Conservation (phyloP, 2,329 filamentous ascomycete genomes). For the Paecilomyces sp. region DNA sequence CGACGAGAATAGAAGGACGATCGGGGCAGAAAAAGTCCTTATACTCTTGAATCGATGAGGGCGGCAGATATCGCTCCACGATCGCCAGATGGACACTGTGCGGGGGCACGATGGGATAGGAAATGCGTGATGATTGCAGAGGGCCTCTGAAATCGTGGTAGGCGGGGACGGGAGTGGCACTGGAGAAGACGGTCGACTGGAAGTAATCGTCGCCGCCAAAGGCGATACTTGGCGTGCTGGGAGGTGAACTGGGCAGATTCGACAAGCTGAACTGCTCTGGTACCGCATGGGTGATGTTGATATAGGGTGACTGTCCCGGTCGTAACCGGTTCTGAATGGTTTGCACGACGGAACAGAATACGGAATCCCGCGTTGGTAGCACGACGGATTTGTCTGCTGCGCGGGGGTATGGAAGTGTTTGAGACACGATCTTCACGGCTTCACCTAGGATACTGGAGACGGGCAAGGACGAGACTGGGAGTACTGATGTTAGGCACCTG, state of each 20-base stretch:
- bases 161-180: conserved; percentile 52
- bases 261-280: conserved; percentile 55
- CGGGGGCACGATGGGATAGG: conserved; percentile 53
- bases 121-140: conserved; percentile 39
- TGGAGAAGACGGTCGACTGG: conserved; percentile 54
- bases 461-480: conserved; percentile 29
- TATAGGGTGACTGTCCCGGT: conserved; percentile 48
- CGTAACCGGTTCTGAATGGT: conserved; percentile 48
- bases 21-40: conserved; percentile 49
- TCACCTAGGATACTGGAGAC: conserved; percentile 29
- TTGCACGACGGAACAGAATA: conserved; percentile 50
- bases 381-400: conserved; percentile 24
- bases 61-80: conserved; percentile 60
- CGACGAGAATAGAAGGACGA: conserved; percentile 52
- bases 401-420: conserved; percentile 51
- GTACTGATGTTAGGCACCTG: not conserved
- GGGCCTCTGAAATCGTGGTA: conserved; percentile 50
- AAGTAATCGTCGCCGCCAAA: conserved; percentile 55
- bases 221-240: conserved; percentile 46
- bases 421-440: conserved; percentile 51
- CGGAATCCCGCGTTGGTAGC: conserved; percentile 23
- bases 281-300: conserved; percentile 59
- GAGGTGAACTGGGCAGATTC: conserved; percentile 57
- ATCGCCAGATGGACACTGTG: conserved; percentile 54
- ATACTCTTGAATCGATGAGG: conserved; percentile 52